phyloP scores from a whole-genome alignment of 305 asterid species.

The Withania somnifera region DNA sequence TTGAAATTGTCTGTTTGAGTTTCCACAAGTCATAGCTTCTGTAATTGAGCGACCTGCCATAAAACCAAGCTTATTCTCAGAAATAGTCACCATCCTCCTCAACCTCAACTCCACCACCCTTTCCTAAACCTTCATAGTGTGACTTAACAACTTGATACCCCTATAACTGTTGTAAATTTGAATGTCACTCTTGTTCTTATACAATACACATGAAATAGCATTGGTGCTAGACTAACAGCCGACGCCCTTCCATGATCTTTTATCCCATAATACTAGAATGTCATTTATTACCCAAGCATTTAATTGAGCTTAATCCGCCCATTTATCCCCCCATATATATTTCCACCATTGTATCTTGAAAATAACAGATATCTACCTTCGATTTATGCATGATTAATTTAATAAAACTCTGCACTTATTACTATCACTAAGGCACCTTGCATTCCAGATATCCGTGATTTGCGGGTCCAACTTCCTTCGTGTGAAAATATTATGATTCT shows the following conservation, averaged over 20 bases:
- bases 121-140: too few species aligned
- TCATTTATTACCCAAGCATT: background rate
- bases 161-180: too few species aligned
- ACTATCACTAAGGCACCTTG: background rate
- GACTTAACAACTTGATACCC: too few species aligned
- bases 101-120: too few species aligned
- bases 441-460: background rate
- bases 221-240: background rate
- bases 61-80: too few species aligned
- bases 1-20: too few species aligned
- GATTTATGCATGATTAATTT: background rate
- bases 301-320: background rate
- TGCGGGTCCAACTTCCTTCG: background rate
- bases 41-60: too few species aligned
- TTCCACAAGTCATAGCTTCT: too few species aligned
- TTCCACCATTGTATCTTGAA: background rate
- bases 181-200: too few species aligned
- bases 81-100: too few species aligned
- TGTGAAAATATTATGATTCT: background rate
- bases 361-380: background rate
- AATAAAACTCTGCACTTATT: background rate
- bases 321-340: background rate
- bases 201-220: background rate
- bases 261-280: background rate
- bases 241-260: background rate